Evolutionary conservation across 805 yeast species (phyloP).

Genomic region (Saccharomyces mikatae): DNA sequence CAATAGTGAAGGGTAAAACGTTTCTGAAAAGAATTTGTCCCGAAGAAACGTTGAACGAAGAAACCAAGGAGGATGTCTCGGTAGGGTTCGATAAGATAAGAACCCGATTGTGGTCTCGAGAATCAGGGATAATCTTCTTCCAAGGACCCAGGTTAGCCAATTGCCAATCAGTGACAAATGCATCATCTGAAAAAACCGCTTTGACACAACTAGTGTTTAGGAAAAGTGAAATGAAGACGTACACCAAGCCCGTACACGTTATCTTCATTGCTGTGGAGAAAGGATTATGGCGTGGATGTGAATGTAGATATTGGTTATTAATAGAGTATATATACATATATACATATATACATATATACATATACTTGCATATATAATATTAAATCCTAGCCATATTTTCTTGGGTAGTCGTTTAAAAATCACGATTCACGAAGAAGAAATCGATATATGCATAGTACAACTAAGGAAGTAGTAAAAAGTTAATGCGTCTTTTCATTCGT

Average conservation of each 20-base stretch:
- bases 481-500: not conserved
- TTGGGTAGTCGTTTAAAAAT: not conserved
- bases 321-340: not conserved
- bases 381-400: not conserved
- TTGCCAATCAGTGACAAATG: constrained; percentile 50
- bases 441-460: not conserved
- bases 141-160: constrained; percentile 38
- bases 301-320: not conserved
- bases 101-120: constrained; percentile 13
- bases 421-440: not conserved
- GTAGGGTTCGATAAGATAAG: constrained; percentile 21
- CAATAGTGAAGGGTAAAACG: constrained; percentile 13
- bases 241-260: not conserved
- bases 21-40: constrained; percentile 33
- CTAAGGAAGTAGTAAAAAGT: not conserved
- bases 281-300: not conserved
- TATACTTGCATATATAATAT: not conserved
- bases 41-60: constrained; percentile 30
- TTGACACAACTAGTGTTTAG: constrained; percentile 5
- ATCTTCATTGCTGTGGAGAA: not conserved
- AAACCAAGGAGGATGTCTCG: constrained; percentile 19
- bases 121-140: constrained; percentile 16
- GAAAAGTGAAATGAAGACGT: not conserved
- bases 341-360: not conserved
- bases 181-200: constrained; percentile 43